These are phyloP conservation scores for Solanum hybrid DNA, from an alignment of 305 asterid species.

Conservation along the genomic window DNA sequence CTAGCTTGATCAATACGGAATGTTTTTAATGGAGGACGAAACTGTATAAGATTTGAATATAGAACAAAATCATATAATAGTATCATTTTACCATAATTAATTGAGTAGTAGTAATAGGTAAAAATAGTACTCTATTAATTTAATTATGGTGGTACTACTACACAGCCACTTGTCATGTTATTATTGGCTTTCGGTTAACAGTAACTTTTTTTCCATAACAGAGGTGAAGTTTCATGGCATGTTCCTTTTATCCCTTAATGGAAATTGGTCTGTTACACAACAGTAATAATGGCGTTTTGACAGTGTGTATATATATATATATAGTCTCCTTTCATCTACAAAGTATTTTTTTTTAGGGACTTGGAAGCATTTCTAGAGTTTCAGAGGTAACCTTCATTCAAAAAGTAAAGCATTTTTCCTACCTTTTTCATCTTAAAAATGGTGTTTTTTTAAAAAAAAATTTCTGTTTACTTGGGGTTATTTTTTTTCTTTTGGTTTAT, in stretches of 20 bases:
- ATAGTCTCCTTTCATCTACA: background rate
- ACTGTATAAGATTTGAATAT: background rate
- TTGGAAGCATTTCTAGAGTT: background rate
- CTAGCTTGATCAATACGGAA: background rate
- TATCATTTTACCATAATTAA: background rate
- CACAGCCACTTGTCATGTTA: background rate
- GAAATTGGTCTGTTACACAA: background rate
- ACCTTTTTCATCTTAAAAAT: background rate
- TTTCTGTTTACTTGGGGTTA: background rate
- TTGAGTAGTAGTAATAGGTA: background rate
- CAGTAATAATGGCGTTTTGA: background rate
- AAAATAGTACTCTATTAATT: background rate
- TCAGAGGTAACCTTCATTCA: background rate
- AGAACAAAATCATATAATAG: background rate
- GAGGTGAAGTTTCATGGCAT: background rate
- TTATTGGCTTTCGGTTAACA: background rate
- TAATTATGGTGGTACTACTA: background rate
- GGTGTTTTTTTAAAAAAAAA: background rate
- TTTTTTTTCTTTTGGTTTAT: background rate
- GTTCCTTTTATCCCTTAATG: background rate
- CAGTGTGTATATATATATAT: background rate
- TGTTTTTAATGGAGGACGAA: background rate
- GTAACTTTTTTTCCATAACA: background rate
- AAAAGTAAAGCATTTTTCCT: background rate
- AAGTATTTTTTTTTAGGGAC: background rate